Base-by-base conservation (phyloP, 2,329 filamentous ascomycete genomes). In the Claviceps paspali region DNA sequence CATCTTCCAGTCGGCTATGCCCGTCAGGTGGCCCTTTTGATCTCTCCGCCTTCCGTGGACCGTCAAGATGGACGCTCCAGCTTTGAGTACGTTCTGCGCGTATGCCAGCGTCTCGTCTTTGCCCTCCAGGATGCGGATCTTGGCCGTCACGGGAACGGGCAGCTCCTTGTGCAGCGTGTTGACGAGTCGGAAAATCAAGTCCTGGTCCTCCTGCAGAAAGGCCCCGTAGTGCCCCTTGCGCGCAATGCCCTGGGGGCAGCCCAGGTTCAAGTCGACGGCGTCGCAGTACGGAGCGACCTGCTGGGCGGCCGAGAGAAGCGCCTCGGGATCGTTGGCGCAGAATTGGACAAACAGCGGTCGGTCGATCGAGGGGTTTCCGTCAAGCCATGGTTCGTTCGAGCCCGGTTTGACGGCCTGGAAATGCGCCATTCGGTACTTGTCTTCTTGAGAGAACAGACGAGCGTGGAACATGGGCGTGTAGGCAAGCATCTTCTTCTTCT, bases 401-500 rank as follows among this genome's bases (percentile, higher is more conserved):
- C 49, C 49, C 17, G 59, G 43, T 36, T 47, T 57, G 5, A 65
- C 68, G 1, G 85, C 76, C 49, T 94, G 82, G 58, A 96, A 95
- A 56, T 91, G 79, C 7, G 76, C 65, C 37, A 76, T 69, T 47
- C 88, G 79, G 59, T 93, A 92, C 43, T 78, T 79, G 15, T 74
- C 63, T 9, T 73, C 77, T 44, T 93, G 81, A 31, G 70, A 68
- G 55, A 92, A 98, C 45, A 96, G 70, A 38, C 87, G 82, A 3
- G 91, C 86, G 57, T 98, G 91, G 44, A 94, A 73, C 91, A 98
- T 98, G 34, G 91, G 91, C 1, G 86, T 85, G 55, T 98, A 98
- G 34, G 85, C 82, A 31, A 96, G 73, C 24, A 96, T 64, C 17
- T 67, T 70, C 38, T 68, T 65, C 32, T 74, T 70, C 38, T 77